Conservation (phyloP, 768 basidiomycete genomes). For the Pleurotus eryngii region DNA sequence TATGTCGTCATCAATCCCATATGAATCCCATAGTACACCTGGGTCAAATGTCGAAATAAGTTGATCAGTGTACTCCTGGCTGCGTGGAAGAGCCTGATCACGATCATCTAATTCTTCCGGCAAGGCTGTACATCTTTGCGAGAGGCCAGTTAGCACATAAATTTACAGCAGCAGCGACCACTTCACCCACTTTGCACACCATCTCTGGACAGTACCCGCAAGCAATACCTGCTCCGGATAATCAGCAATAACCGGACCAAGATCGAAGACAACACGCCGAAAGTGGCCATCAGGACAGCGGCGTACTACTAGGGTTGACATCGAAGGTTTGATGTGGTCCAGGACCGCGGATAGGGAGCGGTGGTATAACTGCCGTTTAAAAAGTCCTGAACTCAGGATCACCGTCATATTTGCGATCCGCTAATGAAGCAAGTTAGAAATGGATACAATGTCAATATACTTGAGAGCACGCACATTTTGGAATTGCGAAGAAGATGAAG, state of each 20-base stretch:
- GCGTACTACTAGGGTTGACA: slow-evolving; percentile 22
- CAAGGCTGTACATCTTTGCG: slow-evolving; percentile 21
- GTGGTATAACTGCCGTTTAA: slow-evolving; percentile 28
- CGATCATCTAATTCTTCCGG: slow-evolving; percentile 21
- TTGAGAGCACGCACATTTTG: slow-evolving; percentile 19
- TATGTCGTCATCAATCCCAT: slow-evolving; percentile 28
- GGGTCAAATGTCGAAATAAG: slow-evolving; percentile 17
- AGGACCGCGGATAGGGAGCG: slow-evolving; percentile 21
- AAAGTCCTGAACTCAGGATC: slow-evolving; percentile 20
- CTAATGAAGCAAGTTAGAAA: neutral
- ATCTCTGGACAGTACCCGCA: slow-evolving; percentile 28
- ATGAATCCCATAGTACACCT: slow-evolving; percentile 24
- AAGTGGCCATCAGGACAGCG: slow-evolving; percentile 28
- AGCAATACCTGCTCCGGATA: slow-evolving; percentile 35
- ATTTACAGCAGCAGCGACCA: slow-evolving; percentile 6
- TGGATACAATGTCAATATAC: neutral
- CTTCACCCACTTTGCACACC: slow-evolving; percentile 30
- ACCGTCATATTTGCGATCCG: slow-evolving; percentile 9
- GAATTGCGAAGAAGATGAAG: slow-evolving; percentile 27
- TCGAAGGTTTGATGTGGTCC: slow-evolving; percentile 16
- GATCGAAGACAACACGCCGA: slow-evolving; percentile 22
- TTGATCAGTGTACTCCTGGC: slow-evolving; percentile 16
- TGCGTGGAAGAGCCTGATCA: slow-evolving; percentile 6
- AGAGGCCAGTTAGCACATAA: neutral
- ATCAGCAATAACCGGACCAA: slow-evolving; percentile 36